Base-by-base conservation (phyloP, 441 rosid species). In the Populus hybrid region DNA sequence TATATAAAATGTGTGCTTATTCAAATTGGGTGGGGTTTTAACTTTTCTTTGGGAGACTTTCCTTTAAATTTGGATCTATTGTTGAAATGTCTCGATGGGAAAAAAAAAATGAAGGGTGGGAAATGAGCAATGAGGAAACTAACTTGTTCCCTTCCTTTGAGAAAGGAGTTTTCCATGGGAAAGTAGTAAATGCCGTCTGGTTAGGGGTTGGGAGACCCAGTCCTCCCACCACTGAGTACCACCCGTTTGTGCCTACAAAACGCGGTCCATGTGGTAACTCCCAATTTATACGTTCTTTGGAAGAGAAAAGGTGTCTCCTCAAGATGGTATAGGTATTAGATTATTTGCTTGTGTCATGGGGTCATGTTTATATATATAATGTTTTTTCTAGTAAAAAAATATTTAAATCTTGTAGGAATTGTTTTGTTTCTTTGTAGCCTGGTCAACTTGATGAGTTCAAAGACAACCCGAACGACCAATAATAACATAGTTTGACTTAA, bases 51-150 rank as follows among this genome's bases (percentile, higher is more conserved):
- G 68, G 81, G 3, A 74, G 72, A 76, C 67, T 78, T 79, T 66
- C 88, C 89, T 81, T 72, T 42, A 86, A 88, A 66, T n/a, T 42
- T 76, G 90, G 93, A 90, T 90, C 91, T 83, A 79, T 75, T 6
- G 82, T 81, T 83, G 87, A 85, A 81, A 81, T 75, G 82, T 81
- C 76, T 59, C 7, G 61, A 54, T 54, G 61, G 61, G 77, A 65
- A 35, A 42, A 70, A 28, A 21, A 69, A 84, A 77, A 0, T 54
- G 84, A 76, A 79, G 80, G 87, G 83, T 76, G 79, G 68, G 80
- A 83, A 85, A 82, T 77, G 70, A 71, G 82, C 11, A 16, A 54
- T 0, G 0, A 61, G 80, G 84, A 79, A 81, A 77, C 46, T 70
- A 81, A 10, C 14, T 30, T 30, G 36, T 28, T 26, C 71, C 74